Evolutionary conservation across 331 rosid species (phyloP).

Genomic region (Spiraea crenata): DNA sequence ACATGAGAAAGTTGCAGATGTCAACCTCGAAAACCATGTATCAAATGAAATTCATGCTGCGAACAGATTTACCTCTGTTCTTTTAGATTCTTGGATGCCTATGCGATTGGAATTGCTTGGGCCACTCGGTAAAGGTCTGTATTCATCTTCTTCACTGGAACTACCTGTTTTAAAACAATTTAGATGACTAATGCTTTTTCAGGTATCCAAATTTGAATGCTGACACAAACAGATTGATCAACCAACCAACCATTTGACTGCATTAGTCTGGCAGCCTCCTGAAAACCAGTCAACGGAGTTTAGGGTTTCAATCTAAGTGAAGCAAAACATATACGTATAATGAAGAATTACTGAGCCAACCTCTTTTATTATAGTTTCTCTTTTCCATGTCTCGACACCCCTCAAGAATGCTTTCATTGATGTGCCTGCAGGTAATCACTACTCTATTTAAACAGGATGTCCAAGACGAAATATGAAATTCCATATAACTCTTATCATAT

Average conservation of each 20-base stretch:
- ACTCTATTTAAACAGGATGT: not conserved
- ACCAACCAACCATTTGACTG: conserved; percentile 24
- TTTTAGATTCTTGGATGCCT: conserved; percentile 11
- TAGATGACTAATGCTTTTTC: not conserved
- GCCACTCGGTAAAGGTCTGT: conserved; percentile 11
- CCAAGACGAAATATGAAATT: not conserved
- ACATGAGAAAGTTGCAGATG: conserved; percentile 12
- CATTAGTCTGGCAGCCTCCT: conserved; percentile 34
- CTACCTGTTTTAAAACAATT: not conserved
- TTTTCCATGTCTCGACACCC: conserved; percentile 39
- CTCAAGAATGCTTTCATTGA: conserved; percentile 32
- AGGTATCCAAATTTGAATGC: not conserved
- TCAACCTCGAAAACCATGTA: conserved; percentile 6
- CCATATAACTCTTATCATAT: not conserved
- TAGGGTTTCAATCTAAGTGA: not conserved
- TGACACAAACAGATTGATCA: not conserved
- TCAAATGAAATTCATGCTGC: not conserved
- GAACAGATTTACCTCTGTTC: conserved; percentile 8
- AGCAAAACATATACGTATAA: not conserved
- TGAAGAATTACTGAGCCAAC: conserved; percentile 1
- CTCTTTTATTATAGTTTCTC: conserved; percentile 32
- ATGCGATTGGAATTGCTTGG: not conserved
- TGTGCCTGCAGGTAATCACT: conserved; percentile 27
- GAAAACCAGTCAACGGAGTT: conserved; percentile 10
- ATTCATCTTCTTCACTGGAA: conserved; percentile 20